Evolutionary conservation across 768 basidiomycete species (phyloP).

Genomic region (Hericium rajendrae): DNA sequence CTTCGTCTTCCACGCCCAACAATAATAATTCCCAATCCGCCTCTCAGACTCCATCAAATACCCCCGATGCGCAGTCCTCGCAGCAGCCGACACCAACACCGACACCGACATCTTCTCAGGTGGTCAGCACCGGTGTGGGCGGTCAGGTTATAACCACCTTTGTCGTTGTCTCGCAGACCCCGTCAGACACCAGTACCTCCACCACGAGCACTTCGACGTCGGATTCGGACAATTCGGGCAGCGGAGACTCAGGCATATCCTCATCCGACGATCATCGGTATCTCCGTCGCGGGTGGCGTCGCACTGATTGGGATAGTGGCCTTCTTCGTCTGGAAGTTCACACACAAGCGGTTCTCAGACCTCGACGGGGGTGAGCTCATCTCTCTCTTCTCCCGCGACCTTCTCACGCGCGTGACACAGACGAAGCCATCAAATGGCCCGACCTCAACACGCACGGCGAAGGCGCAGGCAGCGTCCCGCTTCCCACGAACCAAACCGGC

Average conservation of each 20-base stretch:
- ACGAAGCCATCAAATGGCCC: conserved; percentile 87
- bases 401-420: conserved; percentile 26
- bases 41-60: not conserved
- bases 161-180: conserved; percentile 5
- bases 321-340: conserved; percentile 84
- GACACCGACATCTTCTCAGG: conserved; percentile 3
- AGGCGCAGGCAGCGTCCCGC: conserved; percentile 22
- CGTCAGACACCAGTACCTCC: conserved; percentile 2
- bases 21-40: not conserved
- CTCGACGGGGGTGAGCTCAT: conserved; percentile 65
- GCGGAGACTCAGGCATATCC: conserved; percentile 33
- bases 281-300: conserved; percentile 75
- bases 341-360: conserved; percentile 57
- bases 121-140: conserved; percentile 20
- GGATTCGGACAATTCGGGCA: conserved; percentile 13
- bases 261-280: conserved; percentile 71
- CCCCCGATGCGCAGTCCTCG: not conserved
- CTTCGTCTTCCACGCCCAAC: not conserved
- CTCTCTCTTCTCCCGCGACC: not conserved
- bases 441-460: conserved; percentile 63
- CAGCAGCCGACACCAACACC: conserved; percentile 4
- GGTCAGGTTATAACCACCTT: conserved; percentile 23
- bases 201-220: conserved; percentile 19
- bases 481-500: conserved; percentile 63
- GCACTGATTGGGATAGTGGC: conserved; percentile 59